Percentiles rank a stretch among this genome's conserved stretches.
Evolutionary conservation across 257 asterid species (phyloP).

Genomic region (Verbascum thapsus): DNA sequence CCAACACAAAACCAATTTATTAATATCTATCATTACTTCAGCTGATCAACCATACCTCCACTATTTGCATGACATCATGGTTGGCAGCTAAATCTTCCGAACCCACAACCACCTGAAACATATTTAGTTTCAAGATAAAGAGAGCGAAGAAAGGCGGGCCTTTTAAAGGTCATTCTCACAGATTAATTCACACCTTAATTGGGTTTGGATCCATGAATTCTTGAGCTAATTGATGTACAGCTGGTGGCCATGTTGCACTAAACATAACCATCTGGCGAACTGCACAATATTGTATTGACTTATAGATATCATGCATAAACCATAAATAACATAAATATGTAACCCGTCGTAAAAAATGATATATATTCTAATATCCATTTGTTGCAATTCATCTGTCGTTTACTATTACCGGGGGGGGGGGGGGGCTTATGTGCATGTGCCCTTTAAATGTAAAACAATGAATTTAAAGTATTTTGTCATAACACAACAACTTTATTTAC

Average conservation of each 20-base stretch:
- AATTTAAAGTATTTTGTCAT: too few relatives aligned
- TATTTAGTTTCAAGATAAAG: conserved; percentile 19
- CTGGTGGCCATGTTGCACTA: conserved; percentile 96
- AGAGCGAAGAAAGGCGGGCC: conserved; percentile 10
- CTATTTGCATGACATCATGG: conserved; percentile 99
- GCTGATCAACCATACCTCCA: conserved; percentile 63
- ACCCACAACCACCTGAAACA: conserved; percentile 92
- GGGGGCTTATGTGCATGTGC: too few relatives aligned
- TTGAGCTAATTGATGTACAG: conserved; percentile 93
- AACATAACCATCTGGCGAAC: conserved; percentile 99
- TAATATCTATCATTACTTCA: not conserved
- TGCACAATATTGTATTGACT: conserved; percentile 43
- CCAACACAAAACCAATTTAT: not conserved
- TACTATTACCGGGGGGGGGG: too few relatives aligned
- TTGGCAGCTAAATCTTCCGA: conserved; percentile 98
- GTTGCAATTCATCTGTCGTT: too few relatives aligned
- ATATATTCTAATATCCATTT: too few relatives aligned
- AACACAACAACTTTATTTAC: too few relatives aligned
- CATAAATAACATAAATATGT: conserved; percentile 10
- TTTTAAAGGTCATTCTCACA: conserved; percentile 7
- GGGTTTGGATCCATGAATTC: conserved; percentile 97
- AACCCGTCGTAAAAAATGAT: too few relatives aligned
- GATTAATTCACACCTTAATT: conserved; percentile 61
- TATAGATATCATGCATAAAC: conserved; percentile 21
- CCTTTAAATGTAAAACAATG: too few relatives aligned